Evolutionary conservation across 768 basidiomycete genomes (phyloP).

Genomic region (Termitomyces sp.): DNA sequence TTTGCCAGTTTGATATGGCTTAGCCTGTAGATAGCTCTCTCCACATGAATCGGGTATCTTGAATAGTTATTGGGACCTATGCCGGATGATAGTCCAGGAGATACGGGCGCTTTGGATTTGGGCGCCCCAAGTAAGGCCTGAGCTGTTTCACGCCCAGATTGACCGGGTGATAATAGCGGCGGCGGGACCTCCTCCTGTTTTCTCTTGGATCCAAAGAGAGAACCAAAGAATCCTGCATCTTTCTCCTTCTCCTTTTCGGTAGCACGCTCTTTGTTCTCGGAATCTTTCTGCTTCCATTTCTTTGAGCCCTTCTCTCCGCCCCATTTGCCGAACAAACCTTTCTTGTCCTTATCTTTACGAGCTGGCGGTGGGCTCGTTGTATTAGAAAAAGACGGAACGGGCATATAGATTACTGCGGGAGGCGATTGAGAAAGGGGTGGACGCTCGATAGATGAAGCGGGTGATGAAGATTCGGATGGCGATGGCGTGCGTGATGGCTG

Average conservation of each 20-base stretch:
- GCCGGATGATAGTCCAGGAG: constrained; percentile 45
- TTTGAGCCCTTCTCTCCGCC: constrained; percentile 61
- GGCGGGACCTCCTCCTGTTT: constrained; percentile 58
- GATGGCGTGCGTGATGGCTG: constrained; percentile 56
- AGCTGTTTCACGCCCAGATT: constrained; percentile 80
- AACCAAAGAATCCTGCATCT: constrained; percentile 87
- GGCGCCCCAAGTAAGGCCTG: constrained; percentile 81
- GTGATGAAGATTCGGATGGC: constrained; percentile 31
- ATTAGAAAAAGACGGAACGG: constrained; percentile 25
- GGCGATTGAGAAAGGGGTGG: constrained; percentile 23
- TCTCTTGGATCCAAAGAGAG: constrained; percentile 88
- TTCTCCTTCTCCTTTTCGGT: constrained; percentile 54
- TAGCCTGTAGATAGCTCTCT: constrained; percentile 93
- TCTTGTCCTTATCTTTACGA: constrained; percentile 72
- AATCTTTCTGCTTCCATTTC: constrained; percentile 29
- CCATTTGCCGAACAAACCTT: constrained; percentile 62
- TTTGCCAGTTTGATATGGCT: constrained; percentile 99
- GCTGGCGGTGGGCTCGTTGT: constrained; percentile 28
- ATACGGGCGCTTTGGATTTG: constrained; percentile 68
- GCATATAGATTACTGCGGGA: neutral
- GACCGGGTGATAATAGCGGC: constrained; percentile 24
- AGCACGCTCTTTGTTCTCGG: constrained; percentile 19
- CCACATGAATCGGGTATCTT: constrained; percentile 97
- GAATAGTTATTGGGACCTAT: constrained; percentile 46
- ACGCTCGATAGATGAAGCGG: constrained; percentile 19